phyloP scores from a whole-genome alignment of 768 basidiomycete species.

The Boletus tomentosulus region DNA sequence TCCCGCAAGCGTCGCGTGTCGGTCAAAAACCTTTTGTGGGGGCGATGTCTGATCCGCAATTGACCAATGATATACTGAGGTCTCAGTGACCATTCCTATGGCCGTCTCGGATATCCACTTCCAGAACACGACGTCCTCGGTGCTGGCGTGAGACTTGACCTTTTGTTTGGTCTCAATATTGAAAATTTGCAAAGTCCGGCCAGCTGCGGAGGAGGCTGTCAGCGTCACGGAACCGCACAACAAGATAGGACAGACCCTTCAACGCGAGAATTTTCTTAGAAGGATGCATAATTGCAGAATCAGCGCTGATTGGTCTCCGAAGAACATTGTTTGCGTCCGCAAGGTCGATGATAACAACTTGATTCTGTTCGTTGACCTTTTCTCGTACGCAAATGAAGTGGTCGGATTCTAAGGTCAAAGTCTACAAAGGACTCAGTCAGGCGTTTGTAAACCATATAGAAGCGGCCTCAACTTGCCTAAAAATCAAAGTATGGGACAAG shows the following conservation, averaged over 20 bases:
- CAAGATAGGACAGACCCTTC: slow-evolving; percentile 51
- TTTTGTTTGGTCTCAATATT: slow-evolving; percentile 98
- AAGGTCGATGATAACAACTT: slow-evolving; percentile 98
- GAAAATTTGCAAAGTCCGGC: slow-evolving; percentile 93
- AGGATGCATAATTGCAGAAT: slow-evolving; percentile 98
- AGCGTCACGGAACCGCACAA: background rate
- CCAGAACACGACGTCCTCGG: slow-evolving; percentile 96
- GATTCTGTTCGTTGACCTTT: slow-evolving; percentile 91
- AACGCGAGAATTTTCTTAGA: slow-evolving; percentile 94
- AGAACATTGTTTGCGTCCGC: slow-evolving; percentile 96
- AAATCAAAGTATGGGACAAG: background rate
- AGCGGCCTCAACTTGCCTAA: slow-evolving; percentile 18
- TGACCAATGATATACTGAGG: slow-evolving; percentile 90
- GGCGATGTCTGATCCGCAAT: slow-evolving; percentile 68
- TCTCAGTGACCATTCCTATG: slow-evolving; percentile 93
- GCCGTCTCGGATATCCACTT: slow-evolving; percentile 93
- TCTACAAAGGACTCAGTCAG: slow-evolving; percentile 42
- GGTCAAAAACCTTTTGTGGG: slow-evolving; percentile 93
- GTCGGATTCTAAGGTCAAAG: slow-evolving; percentile 94
- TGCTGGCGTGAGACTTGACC: slow-evolving; percentile 92
- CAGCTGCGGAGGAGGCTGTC: slow-evolving; percentile 49
- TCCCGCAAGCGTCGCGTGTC: slow-evolving; percentile 89
- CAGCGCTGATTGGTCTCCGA: slow-evolving; percentile 94
- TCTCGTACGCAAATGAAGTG: slow-evolving; percentile 98
- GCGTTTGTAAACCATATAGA: background rate